Percentiles rank a stretch among this genome's conserved stretches.
Evolutionary conservation across 371 early-diverging fungal species (phyloP).

Genomic region (Lichtheimia ramosa): DNA sequence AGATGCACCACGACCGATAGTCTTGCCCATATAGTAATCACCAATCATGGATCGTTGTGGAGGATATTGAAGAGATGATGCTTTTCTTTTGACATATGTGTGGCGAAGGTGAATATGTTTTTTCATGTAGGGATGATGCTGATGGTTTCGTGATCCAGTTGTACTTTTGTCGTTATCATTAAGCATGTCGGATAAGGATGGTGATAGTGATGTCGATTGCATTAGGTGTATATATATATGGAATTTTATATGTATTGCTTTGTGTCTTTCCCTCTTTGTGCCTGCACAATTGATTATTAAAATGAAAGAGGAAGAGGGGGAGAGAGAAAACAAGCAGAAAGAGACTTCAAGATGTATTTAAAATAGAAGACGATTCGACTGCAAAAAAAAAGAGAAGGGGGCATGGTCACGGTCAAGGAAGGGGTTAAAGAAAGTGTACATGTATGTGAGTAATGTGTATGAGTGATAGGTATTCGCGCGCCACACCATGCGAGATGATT

Average conservation of each 20-base stretch:
- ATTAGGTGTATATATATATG: too few species aligned
- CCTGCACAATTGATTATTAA: conserved; percentile 1
- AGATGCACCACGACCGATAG: conserved; percentile 79
- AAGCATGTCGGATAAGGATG: too few species aligned
- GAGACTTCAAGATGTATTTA: conserved; percentile 4
- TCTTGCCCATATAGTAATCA: conserved; percentile 72
- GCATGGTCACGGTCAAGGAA: not conserved
- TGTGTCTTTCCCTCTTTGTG: not conserved
- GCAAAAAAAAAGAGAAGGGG: not conserved
- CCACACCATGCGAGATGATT: too few species aligned
- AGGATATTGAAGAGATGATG: not conserved
- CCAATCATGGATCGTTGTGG: conserved; percentile 40
- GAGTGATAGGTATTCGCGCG: too few species aligned
- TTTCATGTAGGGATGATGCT: not conserved
- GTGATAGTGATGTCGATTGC: too few species aligned
- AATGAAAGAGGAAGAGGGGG: not conserved
- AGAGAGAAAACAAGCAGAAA: not conserved
- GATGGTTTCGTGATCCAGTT: too few species aligned
- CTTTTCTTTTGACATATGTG: not conserved
- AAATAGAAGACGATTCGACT: conserved; percentile 1
- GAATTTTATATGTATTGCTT: too few species aligned
- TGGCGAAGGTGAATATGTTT: conserved; percentile 1
- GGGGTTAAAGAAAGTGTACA: too few species aligned
- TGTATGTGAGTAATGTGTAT: too few species aligned
- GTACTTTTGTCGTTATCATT: too few species aligned